Evolutionary conservation across 257 asterid genomes (phyloP), one percentile per base, ranked within the genome.

Genomic region (Solanum microdontum): DNA sequence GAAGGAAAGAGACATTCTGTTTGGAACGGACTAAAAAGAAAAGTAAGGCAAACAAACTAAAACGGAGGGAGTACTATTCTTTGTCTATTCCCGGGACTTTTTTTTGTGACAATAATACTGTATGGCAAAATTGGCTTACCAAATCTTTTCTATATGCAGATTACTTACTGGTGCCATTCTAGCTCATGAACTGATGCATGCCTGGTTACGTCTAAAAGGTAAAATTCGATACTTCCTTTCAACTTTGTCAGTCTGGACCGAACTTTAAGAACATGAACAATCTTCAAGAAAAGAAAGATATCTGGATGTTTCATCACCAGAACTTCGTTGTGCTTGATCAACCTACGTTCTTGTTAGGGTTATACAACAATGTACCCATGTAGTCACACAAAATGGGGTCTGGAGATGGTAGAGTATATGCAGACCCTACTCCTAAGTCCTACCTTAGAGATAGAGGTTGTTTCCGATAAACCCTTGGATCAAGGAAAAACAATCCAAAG

Each of bases 131-230:
- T 48, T 17, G 19, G 85, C 58, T 72, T 64, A 37, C 45, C 72
- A 84, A 30, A 62, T 13, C 79, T 64, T 77, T 77, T 84, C 82
- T 82, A 85, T 86, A 24, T 90, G 91, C 97, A 97, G 99, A 90
- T 92, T 96, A 86, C 93, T 97, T 58, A 97, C 98, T 15, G 99
- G 99, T 76, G 99, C 98, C 60, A 96, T 96, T 88, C 98, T 97
- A 48, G 98, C 99, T 28, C 99, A 97, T 33, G 99, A 97, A 93
- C 87, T 96, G 83, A 97, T 97, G 99, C 99, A 97, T 40, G 99
- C 95, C 89, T 97, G 99, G 99, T 83, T 97, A 83, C 98, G 98
- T 24, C 98, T 97, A 19, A 96, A 94, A 73, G 99, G 99, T 96
- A 88, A 82, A 30, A 75, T 62, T 11, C 7, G 39, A 19, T 36